Evolutionary conservation across 805 yeast genomes (phyloP), one percentile per base, ranked within the genome.

Genomic region (Wickerhamiella australiensis): DNA sequence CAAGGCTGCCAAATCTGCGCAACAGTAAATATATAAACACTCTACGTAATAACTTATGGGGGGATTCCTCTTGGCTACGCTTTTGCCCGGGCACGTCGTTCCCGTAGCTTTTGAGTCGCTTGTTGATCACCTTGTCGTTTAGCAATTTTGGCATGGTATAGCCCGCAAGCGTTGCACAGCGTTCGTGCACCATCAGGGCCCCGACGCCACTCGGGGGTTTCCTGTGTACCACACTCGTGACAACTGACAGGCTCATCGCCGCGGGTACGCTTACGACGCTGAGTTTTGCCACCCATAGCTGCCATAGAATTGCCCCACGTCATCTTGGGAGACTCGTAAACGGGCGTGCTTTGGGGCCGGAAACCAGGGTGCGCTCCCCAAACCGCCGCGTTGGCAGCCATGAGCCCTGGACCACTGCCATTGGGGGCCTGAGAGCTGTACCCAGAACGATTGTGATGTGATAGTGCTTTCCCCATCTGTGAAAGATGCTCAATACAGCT

Each of bases 141-240:
- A 47, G 75, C 69, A 26, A 82, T 65, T 59, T 83, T 83, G 41
- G 84, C 81, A 61, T 78, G 83, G 60, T 73, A 80, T 37, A 84
- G 65, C 0, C 94, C 94, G 62, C 94, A 84, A 0, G 92, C 92
- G 61, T 84, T 85, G 65, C 94, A 84, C 46, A 84, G 65, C 0
- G 87, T 80, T 36, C 86, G 68, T 12, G 78, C 76, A 2, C 92
- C 94, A 49, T 75, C 74, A 1, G 94, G 92, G 0, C 92, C 92
- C 42, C 81, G 72, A 49, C 94, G 67, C 94, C 94, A 84, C 62
- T 84, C 92, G 0, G 92, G 92, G 0, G 94, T 82, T 42, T 75
- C 76, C 6, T 60, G 64, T 3, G 73, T 68, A n/a, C 70, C 72
- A 57, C 84, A 79, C 52, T 74, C 71, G 38, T 68, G 69, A 56